Base-by-base conservation (phyloP, 2,329 filamentous ascomycete species). In the Leptographium procerum region DNA sequence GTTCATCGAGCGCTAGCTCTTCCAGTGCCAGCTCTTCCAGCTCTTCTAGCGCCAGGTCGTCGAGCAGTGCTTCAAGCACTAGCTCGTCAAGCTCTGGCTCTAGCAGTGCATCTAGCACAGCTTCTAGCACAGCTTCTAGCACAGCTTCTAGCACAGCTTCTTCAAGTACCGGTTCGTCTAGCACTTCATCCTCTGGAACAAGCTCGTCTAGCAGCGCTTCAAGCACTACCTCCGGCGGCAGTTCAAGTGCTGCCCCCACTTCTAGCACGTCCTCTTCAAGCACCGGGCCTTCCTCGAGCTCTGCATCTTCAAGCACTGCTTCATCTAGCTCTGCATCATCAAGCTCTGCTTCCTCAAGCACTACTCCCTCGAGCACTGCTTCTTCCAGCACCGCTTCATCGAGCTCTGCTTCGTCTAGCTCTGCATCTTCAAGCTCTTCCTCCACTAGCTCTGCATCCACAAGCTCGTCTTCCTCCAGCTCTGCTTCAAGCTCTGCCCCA, bases 261-360 rank as follows among this genome's bases (percentile, higher is more conserved):
- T n/a, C n/a, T n/a, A n/a, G n/a, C n/a, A n/a, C n/a, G n/a, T n/a
- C n/a, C 10, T n/a, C n/a, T 28, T 31, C 51, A 9, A 16, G n/a
- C 28, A 7, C 36, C 8, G 43, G 34, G n/a, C n/a, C n/a, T 13
- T 36, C 36, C 16, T 47, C 57, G 24, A 48, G 16, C 31, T 58
- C 57, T 7, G 26, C 36, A 19, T 40, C 45, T 19, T 58, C 51
- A 22, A 55, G 28, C 29, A 52, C 54, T 55, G 48, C 19, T 24
- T 48, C 59, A 11, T n/a, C n/a, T n/a, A 59, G 19, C 40, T 50
- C 57, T 50, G 50, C 28, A 22, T 57, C 58, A 1, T n/a, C n/a
- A 11, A 59, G 19, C 40, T 50, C 57, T 50, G 50, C 28, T 28
- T 57, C 58, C 1, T n/a, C n/a, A n/a, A 55, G 52, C 52, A 31